A percentile compares a stretch with the other conserved stretches of the same genome.
Conservation (phyloP, 176 grass and related monocot genomes). For the Bothriochloa decipiens region DNA sequence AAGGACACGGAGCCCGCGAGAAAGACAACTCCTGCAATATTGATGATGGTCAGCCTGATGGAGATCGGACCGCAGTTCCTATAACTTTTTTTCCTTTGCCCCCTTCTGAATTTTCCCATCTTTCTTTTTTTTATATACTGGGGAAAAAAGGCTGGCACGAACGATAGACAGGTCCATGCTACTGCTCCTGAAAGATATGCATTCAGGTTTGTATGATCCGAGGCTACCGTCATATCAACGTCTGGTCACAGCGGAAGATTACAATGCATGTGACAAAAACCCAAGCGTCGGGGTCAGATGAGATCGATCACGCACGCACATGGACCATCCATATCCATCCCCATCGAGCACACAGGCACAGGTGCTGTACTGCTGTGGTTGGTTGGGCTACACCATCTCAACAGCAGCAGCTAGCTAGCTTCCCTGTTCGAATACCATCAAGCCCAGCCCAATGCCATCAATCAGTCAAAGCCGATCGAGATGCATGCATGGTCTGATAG, state of each 20-base stretch:
- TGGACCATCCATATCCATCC: conserved; percentile 10
- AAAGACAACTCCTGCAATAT: conserved; percentile 30
- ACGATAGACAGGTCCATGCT: background rate
- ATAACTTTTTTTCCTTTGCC: background rate
- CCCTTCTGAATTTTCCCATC: background rate
- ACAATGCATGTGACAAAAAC: conserved; percentile 28
- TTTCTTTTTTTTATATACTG: background rate
- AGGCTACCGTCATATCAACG: conserved; percentile 34
- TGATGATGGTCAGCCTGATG: conserved; percentile 5
- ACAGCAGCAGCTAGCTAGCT: conserved; percentile 6
- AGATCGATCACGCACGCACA: conserved; percentile 17
- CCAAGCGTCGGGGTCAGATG: conserved; percentile 20
- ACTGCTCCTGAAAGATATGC: conserved; percentile 44
- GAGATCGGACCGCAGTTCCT: background rate
- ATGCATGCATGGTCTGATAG: background rate
- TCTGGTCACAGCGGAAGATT: conserved; percentile 34
- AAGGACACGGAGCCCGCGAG: conserved; percentile 11
- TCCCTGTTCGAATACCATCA: conserved; percentile 20
- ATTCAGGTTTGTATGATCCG: conserved; percentile 26
- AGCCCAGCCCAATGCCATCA: background rate
- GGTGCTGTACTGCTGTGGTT: conserved; percentile 19
- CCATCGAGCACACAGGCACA: background rate
- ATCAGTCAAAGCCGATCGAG: background rate
- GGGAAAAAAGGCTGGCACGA: background rate
- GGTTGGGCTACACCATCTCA: conserved; percentile 43